Percentiles rank a stretch among this genome's conserved stretches.
Evolutionary conservation across 257 asterid genomes (phyloP).

Genomic region (Solanum sejunctum): DNA sequence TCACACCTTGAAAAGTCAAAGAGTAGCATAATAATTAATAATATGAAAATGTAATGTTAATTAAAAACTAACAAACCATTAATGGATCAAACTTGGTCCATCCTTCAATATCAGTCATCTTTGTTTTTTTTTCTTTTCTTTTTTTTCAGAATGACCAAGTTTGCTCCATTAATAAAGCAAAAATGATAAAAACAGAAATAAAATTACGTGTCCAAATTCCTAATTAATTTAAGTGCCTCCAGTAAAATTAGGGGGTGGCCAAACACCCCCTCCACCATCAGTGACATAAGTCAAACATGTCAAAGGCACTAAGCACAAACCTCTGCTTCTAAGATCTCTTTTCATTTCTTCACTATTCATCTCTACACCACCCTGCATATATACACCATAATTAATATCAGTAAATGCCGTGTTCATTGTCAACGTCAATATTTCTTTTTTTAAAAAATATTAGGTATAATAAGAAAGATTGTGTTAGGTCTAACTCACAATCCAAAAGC

Average conservation of each 20-base stretch:
- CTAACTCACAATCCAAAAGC: too few relatives aligned
- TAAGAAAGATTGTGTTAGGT: neutral
- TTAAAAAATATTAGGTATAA: neutral
- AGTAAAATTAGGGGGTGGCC: conserved; percentile 64
- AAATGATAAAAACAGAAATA: neutral
- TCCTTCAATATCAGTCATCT: conserved; percentile 11
- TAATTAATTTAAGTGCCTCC: conserved; percentile 11
- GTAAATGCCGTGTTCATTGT: neutral
- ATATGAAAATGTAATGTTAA: neutral
- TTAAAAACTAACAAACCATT: neutral
- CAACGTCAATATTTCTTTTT: too few relatives aligned
- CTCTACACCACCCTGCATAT: conserved; percentile 8
- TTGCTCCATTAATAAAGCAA: conserved; percentile 49
- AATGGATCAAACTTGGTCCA: conserved; percentile 96
- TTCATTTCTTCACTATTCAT: conserved; percentile 23
- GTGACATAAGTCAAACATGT: conserved; percentile 65
- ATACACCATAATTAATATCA: neutral
- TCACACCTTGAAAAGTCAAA: neutral
- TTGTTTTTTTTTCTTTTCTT: neutral
- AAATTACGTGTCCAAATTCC: neutral
- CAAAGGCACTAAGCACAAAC: conserved; percentile 74
- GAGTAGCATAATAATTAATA: neutral
- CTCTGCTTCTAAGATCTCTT: conserved; percentile 59
- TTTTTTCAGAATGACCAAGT: conserved; percentile 58
- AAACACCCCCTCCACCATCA: conserved; percentile 48